Evolutionary conservation across 805 yeast genomes (phyloP).

Genomic region (Tetrapisispora namnaoensis): DNA sequence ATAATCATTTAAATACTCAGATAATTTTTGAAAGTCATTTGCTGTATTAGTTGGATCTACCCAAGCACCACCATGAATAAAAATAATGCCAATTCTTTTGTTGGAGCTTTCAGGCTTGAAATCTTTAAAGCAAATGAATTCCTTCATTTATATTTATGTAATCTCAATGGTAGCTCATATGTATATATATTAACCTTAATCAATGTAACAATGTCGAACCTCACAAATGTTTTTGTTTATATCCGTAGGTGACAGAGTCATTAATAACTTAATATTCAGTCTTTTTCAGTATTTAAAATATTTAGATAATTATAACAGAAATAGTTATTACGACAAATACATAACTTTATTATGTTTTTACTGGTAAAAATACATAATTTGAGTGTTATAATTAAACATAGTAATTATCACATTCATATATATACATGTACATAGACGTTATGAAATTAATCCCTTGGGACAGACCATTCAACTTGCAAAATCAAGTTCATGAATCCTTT

Average conservation of each 20-base stretch:
- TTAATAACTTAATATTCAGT: too few species aligned
- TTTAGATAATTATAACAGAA: too few species aligned
- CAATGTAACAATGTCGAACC: too few species aligned
- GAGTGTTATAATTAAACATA: neutral
- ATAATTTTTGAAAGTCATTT: constrained; percentile 39
- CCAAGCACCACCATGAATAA: constrained; percentile 90
- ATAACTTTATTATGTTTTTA: too few species aligned
- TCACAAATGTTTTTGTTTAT: too few species aligned
- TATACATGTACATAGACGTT: neutral
- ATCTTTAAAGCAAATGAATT: neutral
- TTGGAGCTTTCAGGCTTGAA: neutral
- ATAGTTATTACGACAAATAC: too few species aligned
- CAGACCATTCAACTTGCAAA: constrained; percentile 53
- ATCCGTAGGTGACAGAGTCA: too few species aligned
- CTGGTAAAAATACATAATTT: too few species aligned
- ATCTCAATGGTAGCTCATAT: too few species aligned
- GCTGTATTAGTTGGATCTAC: constrained; percentile 55
- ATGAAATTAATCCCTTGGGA: constrained; percentile 26
- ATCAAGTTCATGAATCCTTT: constrained; percentile 88
- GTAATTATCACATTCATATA: neutral
- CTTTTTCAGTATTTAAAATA: too few species aligned
- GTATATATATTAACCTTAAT: too few species aligned
- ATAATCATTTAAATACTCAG: constrained; percentile 6
- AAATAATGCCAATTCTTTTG: constrained; percentile 29
- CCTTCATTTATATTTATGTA: too few species aligned